Conservation (phyloP, 768 basidiomycete genomes). For the Coprinellus aureogranulatus region DNA sequence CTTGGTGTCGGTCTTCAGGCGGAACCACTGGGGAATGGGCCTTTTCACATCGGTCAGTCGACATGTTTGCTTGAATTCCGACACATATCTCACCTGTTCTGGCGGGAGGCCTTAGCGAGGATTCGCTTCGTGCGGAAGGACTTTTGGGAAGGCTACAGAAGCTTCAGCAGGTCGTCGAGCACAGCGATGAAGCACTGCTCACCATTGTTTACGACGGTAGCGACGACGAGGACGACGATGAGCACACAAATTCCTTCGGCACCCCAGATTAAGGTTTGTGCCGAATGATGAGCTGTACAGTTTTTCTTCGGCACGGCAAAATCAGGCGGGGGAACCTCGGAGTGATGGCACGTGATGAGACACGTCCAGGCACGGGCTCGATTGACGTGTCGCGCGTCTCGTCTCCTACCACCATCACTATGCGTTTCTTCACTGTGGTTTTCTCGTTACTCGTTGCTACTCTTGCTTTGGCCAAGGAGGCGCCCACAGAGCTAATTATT, state of each 20-base stretch:
- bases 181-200: slow-evolving; percentile 20
- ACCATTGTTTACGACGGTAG: slow-evolving; percentile 50
- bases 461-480: slow-evolving; percentile 38
- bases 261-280: slow-evolving; percentile 32
- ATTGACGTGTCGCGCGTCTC: background rate
- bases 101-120: slow-evolving; percentile 92
- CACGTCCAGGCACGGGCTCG: slow-evolving; percentile 6
- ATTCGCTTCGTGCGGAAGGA: slow-evolving; percentile 95
- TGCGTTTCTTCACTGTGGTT: slow-evolving; percentile 53
- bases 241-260: slow-evolving; percentile 17
- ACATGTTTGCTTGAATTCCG: background rate
- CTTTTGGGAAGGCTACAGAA: slow-evolving; percentile 94
- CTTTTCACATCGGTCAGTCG: slow-evolving; percentile 35
- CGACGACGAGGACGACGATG: slow-evolving; percentile 25
- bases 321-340: no score
- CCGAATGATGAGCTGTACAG: slow-evolving; percentile 36
- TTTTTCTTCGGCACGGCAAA: slow-evolving; percentile 10
- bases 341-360: slow-evolving; percentile 7
- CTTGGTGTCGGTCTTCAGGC: slow-evolving; percentile 93
- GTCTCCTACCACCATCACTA: slow-evolving; percentile 23
- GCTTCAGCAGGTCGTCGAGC: slow-evolving; percentile 8
- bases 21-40: slow-evolving; percentile 99
- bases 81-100: slow-evolving; percentile 77
- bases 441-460: slow-evolving; percentile 47
- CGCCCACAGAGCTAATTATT: slow-evolving; percentile 57